Evolutionary conservation across 192 early-diverging fungal species (phyloP).

Genomic region (Tieghemiomyces parasiticus): DNA sequence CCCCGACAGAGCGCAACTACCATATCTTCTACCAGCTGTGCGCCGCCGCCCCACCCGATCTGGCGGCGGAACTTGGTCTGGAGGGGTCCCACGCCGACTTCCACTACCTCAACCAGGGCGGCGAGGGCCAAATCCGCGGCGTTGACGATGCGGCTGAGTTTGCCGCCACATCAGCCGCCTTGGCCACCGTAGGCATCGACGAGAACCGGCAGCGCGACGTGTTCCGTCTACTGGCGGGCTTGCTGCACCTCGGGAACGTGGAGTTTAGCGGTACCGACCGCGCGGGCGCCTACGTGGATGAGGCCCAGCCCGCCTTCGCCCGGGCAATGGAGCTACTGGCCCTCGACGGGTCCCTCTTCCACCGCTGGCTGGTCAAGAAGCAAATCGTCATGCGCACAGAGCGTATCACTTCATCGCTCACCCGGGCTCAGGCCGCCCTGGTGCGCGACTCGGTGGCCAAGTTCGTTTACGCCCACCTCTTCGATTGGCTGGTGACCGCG

Average conservation of each 20-base stretch:
- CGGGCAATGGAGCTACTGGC: constrained; percentile 61
- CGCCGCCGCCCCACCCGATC: constrained; percentile 70
- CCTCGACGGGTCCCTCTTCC: constrained; percentile 63
- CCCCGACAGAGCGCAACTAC: constrained; percentile 87
- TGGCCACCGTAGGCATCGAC: constrained; percentile 75
- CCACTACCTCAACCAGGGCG: constrained; percentile 81
- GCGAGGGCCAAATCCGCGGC: constrained; percentile 58
- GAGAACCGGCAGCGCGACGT: constrained; percentile 75
- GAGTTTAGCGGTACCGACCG: constrained; percentile 55
- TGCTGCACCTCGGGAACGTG: constrained; percentile 94
- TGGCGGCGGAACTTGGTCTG: constrained; percentile 67
- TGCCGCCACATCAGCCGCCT: constrained; percentile 65
- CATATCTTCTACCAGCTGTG: constrained; percentile 99
- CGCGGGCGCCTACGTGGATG: constrained; percentile 51
- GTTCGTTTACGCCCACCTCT: constrained; percentile 89
- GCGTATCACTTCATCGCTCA: constrained; percentile 76
- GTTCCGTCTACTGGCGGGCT: constrained; percentile 77
- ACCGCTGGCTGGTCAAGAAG: constrained; percentile 88
- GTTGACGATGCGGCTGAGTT: constrained; percentile 93
- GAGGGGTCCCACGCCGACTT: constrained; percentile 61
- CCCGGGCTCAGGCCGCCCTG: constrained; percentile 50
- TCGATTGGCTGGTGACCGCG: constrained; percentile 89
- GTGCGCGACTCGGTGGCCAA: constrained; percentile 91
- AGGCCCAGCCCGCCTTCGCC: constrained; percentile 57
- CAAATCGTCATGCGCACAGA: constrained; percentile 84